Percentiles rank a stretch among this genome's conserved stretches.
These are phyloP conservation scores for Sporothrix dimorphospora DNA, from an alignment of 2,329 filamentous ascomycete genomes.

Conservation along the genomic window DNA sequence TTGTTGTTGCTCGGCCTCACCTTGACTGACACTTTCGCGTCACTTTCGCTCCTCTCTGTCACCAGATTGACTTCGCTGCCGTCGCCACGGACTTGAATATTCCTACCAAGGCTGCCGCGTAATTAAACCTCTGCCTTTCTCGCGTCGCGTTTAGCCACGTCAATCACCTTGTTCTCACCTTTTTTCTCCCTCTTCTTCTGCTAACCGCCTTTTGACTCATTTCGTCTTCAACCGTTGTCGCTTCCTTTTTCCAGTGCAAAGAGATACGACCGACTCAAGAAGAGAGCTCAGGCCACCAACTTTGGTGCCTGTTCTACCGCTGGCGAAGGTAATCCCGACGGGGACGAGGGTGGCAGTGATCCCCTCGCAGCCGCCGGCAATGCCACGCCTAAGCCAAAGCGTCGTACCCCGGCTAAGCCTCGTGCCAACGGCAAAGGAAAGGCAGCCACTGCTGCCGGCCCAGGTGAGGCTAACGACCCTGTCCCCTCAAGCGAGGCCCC, in stretches of 20 bases:
- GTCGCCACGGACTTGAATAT: constrained; percentile 68
- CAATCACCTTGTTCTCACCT: not conserved
- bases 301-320: not conserved
- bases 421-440: constrained; percentile 10
- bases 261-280: constrained; percentile 64
- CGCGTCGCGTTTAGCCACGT: not conserved
- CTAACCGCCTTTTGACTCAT: not conserved
- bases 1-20: not conserved
- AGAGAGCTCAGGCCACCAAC: constrained; percentile 22
- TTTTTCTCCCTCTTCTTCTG: not conserved
- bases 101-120: constrained; percentile 70
- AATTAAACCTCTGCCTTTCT: constrained; percentile 37
- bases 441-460: not conserved
- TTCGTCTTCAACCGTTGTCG: not conserved
- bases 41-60: not conserved
- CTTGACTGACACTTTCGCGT: not conserved
- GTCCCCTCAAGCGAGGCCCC: not conserved
- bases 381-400: not conserved
- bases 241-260: constrained; percentile 57
- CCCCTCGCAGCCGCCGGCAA: not conserved
- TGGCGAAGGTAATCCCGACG: not conserved
- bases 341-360: not conserved
- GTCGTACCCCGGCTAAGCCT: not conserved
- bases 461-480: not conserved
- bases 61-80: constrained; percentile 64